Evolutionary conservation across 2,329 filamentous ascomycete genomes (phyloP), one percentile per base, ranked within the genome.

Genomic region (Thermoascus crustaceus): DNA sequence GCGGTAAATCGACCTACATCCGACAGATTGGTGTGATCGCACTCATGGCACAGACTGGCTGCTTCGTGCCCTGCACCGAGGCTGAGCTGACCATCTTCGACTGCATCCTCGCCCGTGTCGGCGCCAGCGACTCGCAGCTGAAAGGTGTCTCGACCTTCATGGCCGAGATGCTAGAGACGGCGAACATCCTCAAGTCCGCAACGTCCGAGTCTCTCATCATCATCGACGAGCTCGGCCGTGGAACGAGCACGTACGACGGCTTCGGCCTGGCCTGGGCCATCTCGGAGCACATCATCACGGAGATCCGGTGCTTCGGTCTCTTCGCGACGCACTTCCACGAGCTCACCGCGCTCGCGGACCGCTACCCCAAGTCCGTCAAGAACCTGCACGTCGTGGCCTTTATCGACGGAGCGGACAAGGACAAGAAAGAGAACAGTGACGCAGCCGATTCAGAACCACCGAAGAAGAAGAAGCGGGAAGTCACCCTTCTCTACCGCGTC

Each of bases 261-360:
- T 98, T 98, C 52, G 91, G 93, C 23, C 76, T 98, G n/a, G 91
- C 93, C 0, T 98, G 91, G 91, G 91, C 91, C 33, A 98, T 98
- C 43, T 94, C 86, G 0, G 91, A 98, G 63, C 87, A 98, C 63
- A 96, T 98, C 44, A 75, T 98, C 55, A 86, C 82, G 40, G 87
- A 96, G 56, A 96, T 98, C 41, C 82, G 86, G 36, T 94, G 88
- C 49, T 95, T 86, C 53, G 84, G 86, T 38, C 80, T 95, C 61
- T 98, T 98, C 56, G 91, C 93, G 4, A 98, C 91, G 2, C 91
- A 98, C 59, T 98, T 98, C 68, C 93, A 98, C 67, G 91, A 98
- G 61, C 72, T 98, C 32, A 98, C 91, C 0, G 88, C 89, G 1
- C 71, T 98, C 16, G 84, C 82, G 3, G 85, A 95, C 38, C 82